These are phyloP conservation scores for Leishmania aethiopica DNA, from an alignment of 208 protist genomes.

Conservation along the genomic window DNA sequence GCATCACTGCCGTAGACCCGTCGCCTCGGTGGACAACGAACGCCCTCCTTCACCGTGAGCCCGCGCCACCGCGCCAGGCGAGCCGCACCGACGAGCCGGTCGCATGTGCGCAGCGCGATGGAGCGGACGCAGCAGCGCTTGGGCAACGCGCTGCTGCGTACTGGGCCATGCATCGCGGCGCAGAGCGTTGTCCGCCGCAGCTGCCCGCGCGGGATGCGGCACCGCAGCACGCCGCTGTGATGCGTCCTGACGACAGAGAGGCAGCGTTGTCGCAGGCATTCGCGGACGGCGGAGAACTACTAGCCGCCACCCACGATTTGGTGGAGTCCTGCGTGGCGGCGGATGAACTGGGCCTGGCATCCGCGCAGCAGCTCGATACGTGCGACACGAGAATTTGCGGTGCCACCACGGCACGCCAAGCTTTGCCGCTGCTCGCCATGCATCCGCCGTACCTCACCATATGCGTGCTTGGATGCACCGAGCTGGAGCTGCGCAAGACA, in stretches of 20 bases:
- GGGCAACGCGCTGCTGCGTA: constrained; percentile 8
- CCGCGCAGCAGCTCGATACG: neutral
- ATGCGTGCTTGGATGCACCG: constrained; percentile 53
- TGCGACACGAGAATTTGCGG: neutral
- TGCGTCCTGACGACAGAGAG: neutral
- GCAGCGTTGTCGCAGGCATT: neutral
- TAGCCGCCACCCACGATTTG: constrained; percentile 18
- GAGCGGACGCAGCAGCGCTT: neutral
- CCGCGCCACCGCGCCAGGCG: neutral
- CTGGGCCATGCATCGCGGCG: constrained; percentile 10
- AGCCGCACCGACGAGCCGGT: no score
- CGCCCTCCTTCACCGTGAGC: constrained; percentile 11
- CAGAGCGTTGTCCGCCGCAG: neutral
- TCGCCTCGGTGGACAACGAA: constrained; percentile 30
- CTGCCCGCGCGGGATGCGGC: neutral
- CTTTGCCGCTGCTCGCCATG: constrained; percentile 23
- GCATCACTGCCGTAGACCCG: constrained; percentile 6
- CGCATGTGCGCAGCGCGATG: neutral
- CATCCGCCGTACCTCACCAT: constrained; percentile 56
- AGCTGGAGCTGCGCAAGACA: constrained; percentile 36
- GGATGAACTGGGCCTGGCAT: neutral
- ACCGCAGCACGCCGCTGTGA: neutral
- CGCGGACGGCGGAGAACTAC: neutral
- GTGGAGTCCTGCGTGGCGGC: constrained; percentile 21
- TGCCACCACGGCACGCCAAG: neutral